Percentiles rank a stretch among this genome's conserved stretches.
Evolutionary conservation across 2,329 filamentous ascomycete genomes (phyloP).

Genomic region (Arthrobotrys megalospora): DNA sequence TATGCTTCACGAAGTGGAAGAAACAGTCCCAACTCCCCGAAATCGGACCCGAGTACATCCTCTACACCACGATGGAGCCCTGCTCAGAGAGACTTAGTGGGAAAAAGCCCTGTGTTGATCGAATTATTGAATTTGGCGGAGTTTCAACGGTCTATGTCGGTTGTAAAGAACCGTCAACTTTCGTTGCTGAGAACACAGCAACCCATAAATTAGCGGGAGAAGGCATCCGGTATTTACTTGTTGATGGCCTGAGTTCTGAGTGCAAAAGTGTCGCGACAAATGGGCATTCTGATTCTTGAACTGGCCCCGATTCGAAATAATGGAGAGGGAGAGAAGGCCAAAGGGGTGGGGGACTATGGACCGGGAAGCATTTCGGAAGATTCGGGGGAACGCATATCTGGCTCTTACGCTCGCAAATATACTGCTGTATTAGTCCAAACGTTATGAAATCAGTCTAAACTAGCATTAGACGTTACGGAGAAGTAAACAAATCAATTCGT

Average conservation of each 20-base stretch:
- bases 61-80: conserved; percentile 96
- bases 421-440: too few species aligned
- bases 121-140: conserved; percentile 73
- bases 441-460: too few species aligned
- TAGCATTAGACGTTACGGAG: too few species aligned
- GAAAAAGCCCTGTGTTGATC: conserved; percentile 82
- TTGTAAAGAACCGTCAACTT: conserved; percentile 89
- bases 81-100: conserved; percentile 82
- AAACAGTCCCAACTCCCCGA: conserved; percentile 56
- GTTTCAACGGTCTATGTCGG: conserved; percentile 88
- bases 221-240: conserved; percentile 81
- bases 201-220: conserved; percentile 78
- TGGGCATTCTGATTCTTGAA: conserved; percentile 74
- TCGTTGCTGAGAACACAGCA: conserved; percentile 86
- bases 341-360: too few species aligned
- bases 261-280: conserved; percentile 87
- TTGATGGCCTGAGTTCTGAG: conserved; percentile 82
- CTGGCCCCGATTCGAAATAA: too few species aligned
- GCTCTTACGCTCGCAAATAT: too few species aligned
- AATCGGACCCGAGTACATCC: conserved; percentile 66
- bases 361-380: too few species aligned
- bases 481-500: too few species aligned
- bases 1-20: conserved; percentile 82
- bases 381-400: too few species aligned
- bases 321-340: too few species aligned